Percentiles rank a stretch among this genome's conserved stretches.
Conservation (phyloP, 352 stramenopile species). For the Globisporangium mamillatum region DNA sequence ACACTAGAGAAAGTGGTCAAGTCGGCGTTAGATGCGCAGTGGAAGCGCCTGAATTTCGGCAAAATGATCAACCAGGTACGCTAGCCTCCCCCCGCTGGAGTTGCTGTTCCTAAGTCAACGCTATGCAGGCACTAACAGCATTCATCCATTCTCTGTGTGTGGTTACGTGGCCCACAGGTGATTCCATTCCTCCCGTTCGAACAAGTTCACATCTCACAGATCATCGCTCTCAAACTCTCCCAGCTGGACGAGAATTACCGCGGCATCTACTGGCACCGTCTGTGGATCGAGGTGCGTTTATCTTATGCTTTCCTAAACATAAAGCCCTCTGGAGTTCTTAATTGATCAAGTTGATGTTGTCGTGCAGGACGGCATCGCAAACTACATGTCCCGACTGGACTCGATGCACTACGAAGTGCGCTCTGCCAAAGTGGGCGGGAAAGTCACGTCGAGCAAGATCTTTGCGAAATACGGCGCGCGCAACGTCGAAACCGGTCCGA, state of each 20-base stretch:
- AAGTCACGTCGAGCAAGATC: slow-evolving; percentile 55
- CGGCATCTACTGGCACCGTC: slow-evolving; percentile 68
- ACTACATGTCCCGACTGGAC: slow-evolving; percentile 71
- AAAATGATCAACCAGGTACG: slow-evolving; percentile 87
- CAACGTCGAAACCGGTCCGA: slow-evolving; percentile 73
- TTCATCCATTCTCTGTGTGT: background rate
- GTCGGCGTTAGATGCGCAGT: slow-evolving; percentile 75
- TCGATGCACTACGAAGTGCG: slow-evolving; percentile 76
- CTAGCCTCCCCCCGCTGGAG: background rate
- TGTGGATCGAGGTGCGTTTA: slow-evolving; percentile 64
- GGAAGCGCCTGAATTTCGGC: slow-evolving; percentile 84
- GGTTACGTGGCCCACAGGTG: slow-evolving; percentile 37
- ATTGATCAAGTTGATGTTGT: slow-evolving; percentile 1
- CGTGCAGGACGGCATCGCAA: slow-evolving; percentile 41
- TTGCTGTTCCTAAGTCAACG: background rate
- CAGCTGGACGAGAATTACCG: slow-evolving; percentile 74
- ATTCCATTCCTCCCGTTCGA: slow-evolving; percentile 90
- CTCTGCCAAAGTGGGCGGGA: slow-evolving; percentile 46
- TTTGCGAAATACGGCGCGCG: slow-evolving; percentile 83
- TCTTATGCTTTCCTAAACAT: background rate
- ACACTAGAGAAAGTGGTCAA: slow-evolving; percentile 80
- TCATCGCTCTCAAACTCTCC: slow-evolving; percentile 79
- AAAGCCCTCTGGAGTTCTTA: background rate
- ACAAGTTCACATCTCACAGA: slow-evolving; percentile 69
- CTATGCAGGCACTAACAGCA: background rate